These are phyloP conservation scores for Glomus cerebriforme DNA, from an alignment of 192 early-diverging fungal species.

Conservation along the genomic window DNA sequence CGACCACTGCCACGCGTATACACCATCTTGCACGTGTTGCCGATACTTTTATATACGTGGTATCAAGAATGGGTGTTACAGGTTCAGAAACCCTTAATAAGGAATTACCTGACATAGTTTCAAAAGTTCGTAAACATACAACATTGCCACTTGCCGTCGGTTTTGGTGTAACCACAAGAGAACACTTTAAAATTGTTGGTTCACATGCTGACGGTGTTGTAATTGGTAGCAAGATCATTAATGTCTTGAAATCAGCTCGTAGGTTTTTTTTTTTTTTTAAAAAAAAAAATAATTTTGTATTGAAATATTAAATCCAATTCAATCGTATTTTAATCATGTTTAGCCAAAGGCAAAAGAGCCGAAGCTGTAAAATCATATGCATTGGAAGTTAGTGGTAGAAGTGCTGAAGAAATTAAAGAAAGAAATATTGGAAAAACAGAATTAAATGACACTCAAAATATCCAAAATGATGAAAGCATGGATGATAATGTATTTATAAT, in stretches of 20 bases:
- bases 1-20: slow-evolving; percentile 86
- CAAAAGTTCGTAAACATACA: slow-evolving; percentile 72
- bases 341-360: slow-evolving; percentile 35
- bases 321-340: not conserved
- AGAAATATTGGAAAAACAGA: not conserved
- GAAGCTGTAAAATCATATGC: slow-evolving; percentile 51
- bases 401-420: not conserved
- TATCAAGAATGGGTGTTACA: slow-evolving; percentile 92
- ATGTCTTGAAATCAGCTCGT: slow-evolving; percentile 67
- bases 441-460: not conserved
- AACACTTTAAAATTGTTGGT: slow-evolving; percentile 88
- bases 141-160: slow-evolving; percentile 90
- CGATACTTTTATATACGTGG: slow-evolving; percentile 95
- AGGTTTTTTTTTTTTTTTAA: slow-evolving; percentile 21
- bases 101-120: slow-evolving; percentile 51
- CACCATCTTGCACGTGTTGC: slow-evolving; percentile 75
- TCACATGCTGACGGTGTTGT: slow-evolving; percentile 92
- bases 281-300: not conserved
- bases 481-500: not conserved
- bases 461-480: not conserved
- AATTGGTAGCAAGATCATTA: slow-evolving; percentile 91
- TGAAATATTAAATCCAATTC: not conserved
- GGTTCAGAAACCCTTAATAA: slow-evolving; percentile 75
- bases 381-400: slow-evolving; percentile 46
- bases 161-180: slow-evolving; percentile 89